A percentile compares a stretch with the other conserved stretches of the same genome.
These are phyloP conservation scores for Viola pubescens DNA, from an alignment of 441 rosid species.

Conservation along the genomic window DNA sequence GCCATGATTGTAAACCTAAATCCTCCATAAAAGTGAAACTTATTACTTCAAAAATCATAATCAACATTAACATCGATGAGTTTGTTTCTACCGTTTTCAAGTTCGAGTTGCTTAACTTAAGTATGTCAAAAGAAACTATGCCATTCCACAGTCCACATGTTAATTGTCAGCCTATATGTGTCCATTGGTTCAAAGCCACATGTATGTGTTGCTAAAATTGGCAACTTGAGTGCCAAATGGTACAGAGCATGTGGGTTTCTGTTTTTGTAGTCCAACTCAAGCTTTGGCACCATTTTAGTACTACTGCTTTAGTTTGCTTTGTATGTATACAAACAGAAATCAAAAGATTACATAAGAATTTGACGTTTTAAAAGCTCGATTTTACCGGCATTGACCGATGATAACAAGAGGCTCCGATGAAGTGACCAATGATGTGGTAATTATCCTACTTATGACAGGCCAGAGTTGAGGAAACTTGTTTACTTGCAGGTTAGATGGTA, in stretches of 20 bases:
- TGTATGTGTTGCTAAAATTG: conserved; percentile 15
- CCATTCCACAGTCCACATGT: neutral
- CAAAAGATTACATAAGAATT: neutral
- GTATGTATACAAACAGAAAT: neutral
- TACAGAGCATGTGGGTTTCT: conserved; percentile 8
- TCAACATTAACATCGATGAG: no score
- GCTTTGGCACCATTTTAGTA: neutral
- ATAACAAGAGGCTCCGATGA: neutral
- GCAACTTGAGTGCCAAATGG: conserved; percentile 12
- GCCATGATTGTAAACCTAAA: no score
- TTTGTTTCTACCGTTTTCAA: no score
- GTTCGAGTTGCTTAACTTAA: neutral
- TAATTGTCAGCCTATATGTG: neutral
- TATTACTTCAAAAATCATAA: no score
- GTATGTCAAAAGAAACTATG: neutral
- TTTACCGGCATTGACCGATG: neutral
- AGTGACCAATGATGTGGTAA: neutral
- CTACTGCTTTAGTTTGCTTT: neutral
- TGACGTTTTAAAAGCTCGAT: neutral
- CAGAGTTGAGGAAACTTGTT: no score
- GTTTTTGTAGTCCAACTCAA: conserved; percentile 5
- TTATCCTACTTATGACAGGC: neutral
- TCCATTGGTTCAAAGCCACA: neutral
- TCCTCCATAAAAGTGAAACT: no score
- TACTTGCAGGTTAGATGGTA: no score